These are phyloP conservation scores for Candida anutae DNA, from an alignment of 1,139 yeast species.

Conservation along the genomic window DNA sequence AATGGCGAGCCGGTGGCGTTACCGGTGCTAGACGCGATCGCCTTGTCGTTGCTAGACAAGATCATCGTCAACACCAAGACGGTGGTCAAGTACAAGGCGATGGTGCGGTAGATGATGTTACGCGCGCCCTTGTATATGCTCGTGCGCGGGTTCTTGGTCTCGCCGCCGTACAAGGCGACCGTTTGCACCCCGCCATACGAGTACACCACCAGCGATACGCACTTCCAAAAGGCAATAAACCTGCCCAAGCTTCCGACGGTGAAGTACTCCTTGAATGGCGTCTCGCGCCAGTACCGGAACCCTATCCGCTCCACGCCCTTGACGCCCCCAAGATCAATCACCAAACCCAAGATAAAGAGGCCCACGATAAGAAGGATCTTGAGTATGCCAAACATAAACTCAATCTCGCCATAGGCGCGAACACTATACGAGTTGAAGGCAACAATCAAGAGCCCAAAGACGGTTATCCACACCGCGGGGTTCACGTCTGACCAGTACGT, in stretches of 20 bases:
- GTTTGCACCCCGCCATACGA: conserved; percentile 28
- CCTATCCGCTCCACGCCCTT: conserved; percentile 19
- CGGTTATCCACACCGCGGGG: conserved; percentile 22
- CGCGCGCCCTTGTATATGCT: conserved; percentile 40
- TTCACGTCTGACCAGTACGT: conserved; percentile 16
- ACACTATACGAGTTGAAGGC: conserved; percentile 19
- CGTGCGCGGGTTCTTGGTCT: conserved; percentile 41
- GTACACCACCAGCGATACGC: conserved; percentile 17
- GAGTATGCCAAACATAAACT: conserved; percentile 21
- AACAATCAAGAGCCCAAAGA: conserved; percentile 12
- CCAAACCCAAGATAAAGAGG: conserved; percentile 17
- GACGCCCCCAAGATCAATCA: conserved; percentile 27
- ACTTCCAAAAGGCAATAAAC: conserved; percentile 22
- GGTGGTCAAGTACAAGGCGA: conserved; percentile 28
- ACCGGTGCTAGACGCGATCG: conserved; percentile 31
- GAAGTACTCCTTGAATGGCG: conserved; percentile 15
- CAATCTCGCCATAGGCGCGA: conserved; percentile 26
- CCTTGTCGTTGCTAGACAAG: conserved; percentile 35
- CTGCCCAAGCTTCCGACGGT: conserved; percentile 16
- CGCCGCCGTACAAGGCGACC: conserved; percentile 40
- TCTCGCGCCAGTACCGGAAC: conserved; percentile 20
- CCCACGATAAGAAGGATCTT: conserved; percentile 21
- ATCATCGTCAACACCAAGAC: conserved; percentile 39
- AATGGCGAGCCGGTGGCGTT: conserved; percentile 48
- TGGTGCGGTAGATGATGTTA: conserved; percentile 36